Percentiles rank a stretch among this genome's conserved stretches.
Conservation (phyloP, 306 rosid genomes). For the Begonia loranthoides region DNA sequence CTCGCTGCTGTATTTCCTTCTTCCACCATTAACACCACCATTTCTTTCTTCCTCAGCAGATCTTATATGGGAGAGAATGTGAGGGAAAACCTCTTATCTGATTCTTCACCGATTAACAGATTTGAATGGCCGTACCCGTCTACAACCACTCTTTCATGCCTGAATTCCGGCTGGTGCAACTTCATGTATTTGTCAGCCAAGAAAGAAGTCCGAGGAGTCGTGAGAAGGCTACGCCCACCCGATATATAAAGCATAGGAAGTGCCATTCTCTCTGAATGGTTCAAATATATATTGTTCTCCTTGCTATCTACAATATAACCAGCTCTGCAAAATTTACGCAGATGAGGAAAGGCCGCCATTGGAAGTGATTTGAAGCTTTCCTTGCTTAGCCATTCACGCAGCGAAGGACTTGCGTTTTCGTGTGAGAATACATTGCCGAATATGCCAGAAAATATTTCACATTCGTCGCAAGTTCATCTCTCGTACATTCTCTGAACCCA, state of each 20-base stretch:
- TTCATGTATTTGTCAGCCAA: constrained; percentile 25
- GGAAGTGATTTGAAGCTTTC: constrained; percentile 16
- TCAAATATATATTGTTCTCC: constrained; percentile 16
- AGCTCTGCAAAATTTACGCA: constrained; percentile 14
- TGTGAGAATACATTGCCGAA: constrained; percentile 21
- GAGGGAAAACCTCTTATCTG: constrained; percentile 18
- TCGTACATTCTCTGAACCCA: too few relatives aligned
- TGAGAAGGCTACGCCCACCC: constrained; percentile 14
- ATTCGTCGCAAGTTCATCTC: constrained; percentile 22
- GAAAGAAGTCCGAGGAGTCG: constrained; percentile 19
- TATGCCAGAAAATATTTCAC: constrained; percentile 20
- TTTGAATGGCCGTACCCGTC: constrained; percentile 21
- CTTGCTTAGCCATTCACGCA: constrained; percentile 19
- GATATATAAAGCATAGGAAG: constrained; percentile 20
- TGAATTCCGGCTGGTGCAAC: constrained; percentile 17
- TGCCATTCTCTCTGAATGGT: constrained; percentile 22
- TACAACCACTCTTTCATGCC: constrained; percentile 20
- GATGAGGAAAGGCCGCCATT: constrained; percentile 21
- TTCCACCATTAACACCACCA: neutral
- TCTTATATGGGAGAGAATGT: constrained; percentile 13
- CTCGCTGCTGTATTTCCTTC: constrained; percentile 3
- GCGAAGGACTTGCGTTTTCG: constrained; percentile 10
- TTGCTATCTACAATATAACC: constrained; percentile 14
- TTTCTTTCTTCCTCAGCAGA: constrained; percentile 1
- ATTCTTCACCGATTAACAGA: constrained; percentile 22